phyloP scores from a whole-genome alignment of 2,329 filamentous ascomycete species.

The Falciphora oryzae region DNA sequence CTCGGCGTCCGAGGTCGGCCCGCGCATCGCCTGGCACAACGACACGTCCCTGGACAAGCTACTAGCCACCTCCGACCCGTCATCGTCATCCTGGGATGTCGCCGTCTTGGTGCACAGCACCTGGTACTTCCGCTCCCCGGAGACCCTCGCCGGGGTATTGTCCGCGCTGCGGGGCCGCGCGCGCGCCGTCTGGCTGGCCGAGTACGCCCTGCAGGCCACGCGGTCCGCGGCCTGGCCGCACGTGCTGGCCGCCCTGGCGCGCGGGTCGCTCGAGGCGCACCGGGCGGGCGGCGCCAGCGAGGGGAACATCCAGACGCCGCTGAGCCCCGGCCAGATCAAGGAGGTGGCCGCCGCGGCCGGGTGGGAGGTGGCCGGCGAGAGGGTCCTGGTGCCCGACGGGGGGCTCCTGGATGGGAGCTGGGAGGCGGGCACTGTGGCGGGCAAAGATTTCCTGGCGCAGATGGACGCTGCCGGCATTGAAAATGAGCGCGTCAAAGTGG shows the following conservation, averaged over 20 bases:
- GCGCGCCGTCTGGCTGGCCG: conserved; percentile 35
- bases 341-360: conserved; percentile 28
- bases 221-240: conserved; percentile 37
- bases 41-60: conserved; percentile 31
- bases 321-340: conserved; percentile 36
- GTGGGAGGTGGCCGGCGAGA: conserved; percentile 32
- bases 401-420: conserved; percentile 40
- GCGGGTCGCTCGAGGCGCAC: conserved; percentile 36
- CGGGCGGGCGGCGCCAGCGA: conserved; percentile 26
- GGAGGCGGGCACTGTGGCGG: conserved; percentile 33
- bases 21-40: conserved; percentile 37
- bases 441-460: conserved; percentile 25
- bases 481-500: conserved; percentile 22
- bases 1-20: conserved; percentile 31
- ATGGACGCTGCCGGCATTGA: conserved; percentile 22
- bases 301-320: conserved; percentile 41
- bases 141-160: conserved; percentile 30
- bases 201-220: conserved; percentile 38
- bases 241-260: conserved; percentile 43
- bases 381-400: conserved; percentile 27
- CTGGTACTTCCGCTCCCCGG: conserved; percentile 45
- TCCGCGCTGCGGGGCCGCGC: conserved; percentile 26
- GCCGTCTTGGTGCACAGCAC: conserved; percentile 44
- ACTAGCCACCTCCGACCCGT: conserved; percentile 12
- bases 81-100: conserved; percentile 34